Conservation (phyloP, 257 asterid species). For the Osmanthus fragrans region DNA sequence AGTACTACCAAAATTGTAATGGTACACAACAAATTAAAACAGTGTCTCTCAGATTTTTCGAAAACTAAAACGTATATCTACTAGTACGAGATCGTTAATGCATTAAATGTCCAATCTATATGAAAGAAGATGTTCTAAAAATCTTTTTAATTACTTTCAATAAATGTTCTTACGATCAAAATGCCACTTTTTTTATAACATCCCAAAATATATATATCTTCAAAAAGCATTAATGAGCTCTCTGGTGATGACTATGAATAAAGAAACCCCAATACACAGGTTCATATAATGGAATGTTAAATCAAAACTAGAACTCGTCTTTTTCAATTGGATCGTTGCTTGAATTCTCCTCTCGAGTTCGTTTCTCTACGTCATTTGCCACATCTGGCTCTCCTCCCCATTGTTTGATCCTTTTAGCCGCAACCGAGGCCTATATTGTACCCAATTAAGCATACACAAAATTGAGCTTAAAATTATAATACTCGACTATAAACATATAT, state of each 20-base stretch:
- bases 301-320: neutral
- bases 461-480: neutral
- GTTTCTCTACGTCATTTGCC: conserved; percentile 34
- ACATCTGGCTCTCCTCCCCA: conserved; percentile 52
- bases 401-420: conserved; percentile 44
- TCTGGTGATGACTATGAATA: neutral
- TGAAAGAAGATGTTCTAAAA: too few relatives aligned
- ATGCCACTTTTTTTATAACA: neutral
- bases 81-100: too few relatives aligned
- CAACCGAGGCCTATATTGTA: conserved; percentile 47
- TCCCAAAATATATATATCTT: neutral
- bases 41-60: too few relatives aligned
- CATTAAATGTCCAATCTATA: too few relatives aligned
- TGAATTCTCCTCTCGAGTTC: neutral
- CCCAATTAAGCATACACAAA: neutral
- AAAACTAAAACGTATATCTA: too few relatives aligned
- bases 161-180: neutral
- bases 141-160: neutral
- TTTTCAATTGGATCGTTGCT: neutral
- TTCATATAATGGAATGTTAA: neutral
- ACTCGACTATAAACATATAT: neutral
- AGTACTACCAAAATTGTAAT: too few relatives aligned
- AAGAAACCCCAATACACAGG: neutral
- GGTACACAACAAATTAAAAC: too few relatives aligned
- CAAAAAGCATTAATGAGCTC: neutral